Percentiles rank a stretch among this genome's conserved stretches.
Conservation (phyloP, 192 early-diverging fungal genomes). For the Podila epigama region DNA sequence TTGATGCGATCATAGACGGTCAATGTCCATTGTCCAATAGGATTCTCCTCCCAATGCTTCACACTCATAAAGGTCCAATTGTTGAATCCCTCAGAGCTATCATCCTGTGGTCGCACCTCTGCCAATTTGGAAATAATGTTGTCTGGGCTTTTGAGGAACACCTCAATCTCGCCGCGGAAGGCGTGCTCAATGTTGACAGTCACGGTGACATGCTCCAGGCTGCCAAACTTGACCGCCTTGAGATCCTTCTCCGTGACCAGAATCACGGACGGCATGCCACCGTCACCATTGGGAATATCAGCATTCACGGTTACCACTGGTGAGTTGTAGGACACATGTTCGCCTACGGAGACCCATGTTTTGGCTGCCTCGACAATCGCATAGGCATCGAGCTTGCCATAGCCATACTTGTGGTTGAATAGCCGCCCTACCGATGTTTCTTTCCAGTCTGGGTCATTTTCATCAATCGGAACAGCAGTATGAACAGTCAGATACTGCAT, state of each 20-base stretch:
- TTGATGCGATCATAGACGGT: constrained; percentile 66
- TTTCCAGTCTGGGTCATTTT: constrained; percentile 75
- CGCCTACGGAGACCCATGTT: constrained; percentile 64
- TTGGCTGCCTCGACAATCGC: constrained; percentile 78
- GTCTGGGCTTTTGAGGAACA: constrained; percentile 74
- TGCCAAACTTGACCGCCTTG: constrained; percentile 59
- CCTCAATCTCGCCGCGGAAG: constrained; percentile 80
- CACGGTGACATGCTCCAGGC: constrained; percentile 87
- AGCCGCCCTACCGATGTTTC: constrained; percentile 67
- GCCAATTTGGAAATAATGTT: constrained; percentile 73
- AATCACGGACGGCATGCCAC: constrained; percentile 48
- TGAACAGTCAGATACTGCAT: constrained; percentile 84
- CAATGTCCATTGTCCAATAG: constrained; percentile 81
- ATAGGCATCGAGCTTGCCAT: constrained; percentile 86
- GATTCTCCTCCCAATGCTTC: constrained; percentile 91
- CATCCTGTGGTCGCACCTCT: constrained; percentile 65
- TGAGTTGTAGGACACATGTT: constrained; percentile 64
- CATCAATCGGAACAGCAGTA: constrained; percentile 74
- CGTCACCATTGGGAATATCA: constrained; percentile 59
- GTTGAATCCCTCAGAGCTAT: constrained; percentile 68
- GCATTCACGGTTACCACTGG: constrained; percentile 51
- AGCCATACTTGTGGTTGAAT: constrained; percentile 93
- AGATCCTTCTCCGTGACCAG: constrained; percentile 63
- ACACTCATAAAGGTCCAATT: constrained; percentile 94
- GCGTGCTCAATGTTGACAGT: constrained; percentile 79